phyloP scores from a whole-genome alignment of 805 yeast species.

The Ogataea philodendri region DNA sequence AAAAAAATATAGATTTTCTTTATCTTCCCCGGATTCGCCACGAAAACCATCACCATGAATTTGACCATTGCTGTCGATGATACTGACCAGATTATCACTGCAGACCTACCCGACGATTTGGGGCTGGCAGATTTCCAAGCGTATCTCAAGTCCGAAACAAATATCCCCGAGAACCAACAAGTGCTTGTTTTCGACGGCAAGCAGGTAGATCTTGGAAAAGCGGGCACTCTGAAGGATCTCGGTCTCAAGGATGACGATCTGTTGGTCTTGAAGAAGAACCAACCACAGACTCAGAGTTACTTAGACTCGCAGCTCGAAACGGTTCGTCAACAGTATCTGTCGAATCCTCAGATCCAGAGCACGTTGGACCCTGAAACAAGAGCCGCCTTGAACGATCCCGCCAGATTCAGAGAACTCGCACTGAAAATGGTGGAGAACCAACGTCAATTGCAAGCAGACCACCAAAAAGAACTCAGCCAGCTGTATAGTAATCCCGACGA shows the following conservation, averaged over 20 bases:
- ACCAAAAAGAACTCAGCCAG: conserved; percentile 43
- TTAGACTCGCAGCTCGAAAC: conserved; percentile 41
- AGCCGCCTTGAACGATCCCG: conserved; percentile 21
- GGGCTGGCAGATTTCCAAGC: conserved; percentile 68
- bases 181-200: conserved; percentile 48
- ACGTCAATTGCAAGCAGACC: conserved; percentile 11
- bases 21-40: conserved; percentile 5
- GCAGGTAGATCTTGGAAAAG: conserved; percentile 32
- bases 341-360: conserved; percentile 35
- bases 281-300: conserved; percentile 13
- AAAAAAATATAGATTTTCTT: conserved; percentile 3
- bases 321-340: conserved; percentile 47
- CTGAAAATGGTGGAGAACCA: conserved; percentile 33
- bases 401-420: conserved; percentile 33
- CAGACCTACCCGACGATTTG: conserved; percentile 69
- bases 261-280: conserved; percentile 40
- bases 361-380: conserved; percentile 29
- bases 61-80: conserved; percentile 49
- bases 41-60: conserved; percentile 38
- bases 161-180: conserved; percentile 46
- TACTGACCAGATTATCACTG: conserved; percentile 46
- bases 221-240: conserved; percentile 43
- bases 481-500: conserved; percentile 66
- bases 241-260: conserved; percentile 60
- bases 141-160: conserved; percentile 67